Base-by-base conservation (phyloP, 345 rosid genomes). In the Eucalyptus virginea region DNA sequence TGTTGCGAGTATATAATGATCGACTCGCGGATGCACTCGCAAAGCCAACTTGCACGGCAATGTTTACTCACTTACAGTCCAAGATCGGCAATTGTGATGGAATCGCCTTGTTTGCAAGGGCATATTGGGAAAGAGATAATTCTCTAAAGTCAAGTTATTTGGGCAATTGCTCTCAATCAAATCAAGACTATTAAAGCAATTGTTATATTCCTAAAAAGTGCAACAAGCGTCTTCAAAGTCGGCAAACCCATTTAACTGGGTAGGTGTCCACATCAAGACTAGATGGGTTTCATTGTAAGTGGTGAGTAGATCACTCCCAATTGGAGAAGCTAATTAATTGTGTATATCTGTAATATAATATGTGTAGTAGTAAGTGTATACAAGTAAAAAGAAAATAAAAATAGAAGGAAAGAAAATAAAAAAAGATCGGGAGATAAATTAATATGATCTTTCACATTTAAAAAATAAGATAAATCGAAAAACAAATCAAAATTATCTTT, bases 401-500 rank as follows among this genome's bases (percentile, higher is more conserved):
- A 0, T 2, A 48, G 1, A 14, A 52, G 4, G 10, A 52, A 52
- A 52, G 24, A 52, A 1, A 52, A 52, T 8, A 0, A 52, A 21
- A 8, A 21, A 8, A 21, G 1, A 4, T 52, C 0, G 0, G 0
- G 0, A 52, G 26, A 52, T 52, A 52, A 19, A 52, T 52, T 4
- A 52, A 52, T 5, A 8, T 52, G 26, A 52, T 21, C 0, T 52
- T 52, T 8, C 2, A 52, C 2, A 1, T 52, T 0, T 50, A 4
- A 19, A 12, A 47, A 11, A 47, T 47, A 42, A 42, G 44, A 42
- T 8, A 48, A 48, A 48, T 48, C 5, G 2, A 5, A 48, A 48
- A 48, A 12, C 0, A 4, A 48, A 11, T 48, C 50, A 12, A 48
- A 48, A 4, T 12, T 47, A 48, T 49, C 6, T 5, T 49, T 49